Base-by-base conservation (phyloP, 1,139 yeast genomes). In the Geotrichum candidum region DNA sequence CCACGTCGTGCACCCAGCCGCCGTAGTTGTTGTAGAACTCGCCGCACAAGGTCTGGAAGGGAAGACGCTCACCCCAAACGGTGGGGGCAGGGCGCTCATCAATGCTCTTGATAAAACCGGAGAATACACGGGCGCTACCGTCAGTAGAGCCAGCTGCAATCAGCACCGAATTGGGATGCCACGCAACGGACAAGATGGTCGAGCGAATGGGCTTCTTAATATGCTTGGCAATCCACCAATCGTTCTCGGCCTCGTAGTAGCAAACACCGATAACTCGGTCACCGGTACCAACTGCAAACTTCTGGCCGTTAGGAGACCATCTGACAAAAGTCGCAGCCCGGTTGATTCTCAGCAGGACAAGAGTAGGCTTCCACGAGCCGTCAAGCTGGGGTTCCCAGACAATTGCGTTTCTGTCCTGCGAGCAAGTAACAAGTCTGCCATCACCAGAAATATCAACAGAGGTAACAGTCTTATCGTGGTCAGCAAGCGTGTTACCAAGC, bases 151-250 rank as follows among this genome's bases (percentile, higher is more conserved):
- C 99, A 59, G 89, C 82, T 2, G 96, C 96, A 66, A 95, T 79
- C 65, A 95, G 79, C 23, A 94, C 96, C 68, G 87, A 88, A 75
- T 95, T 95, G 63, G 92, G 94, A 74, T 95, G 99, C 99, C 99
- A 95, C 65, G 87, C 88, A 60, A 94, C 81, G 54, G 89, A 82
- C 67, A 94, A 82, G 68, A 94, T 83, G 53, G 98, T 90, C 11
- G 97, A 89, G 73, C 88, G 87, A 69, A 92, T 81, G 22, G 97
- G 97, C 76, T 90, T 90, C 80, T 91, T 91, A 77, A 95, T 75
- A 77, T 94, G 99, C 77, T 92, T 94, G 25, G 98, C 90, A 59
- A 94, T 92, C 99, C 99, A 95, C 99, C 99, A 95, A 74, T 95
- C 96, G 74, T 94, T 94, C 71, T 92, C 97, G 66, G 82, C 88